Base-by-base conservation (phyloP, 257 asterid species). In the Euphrasia confusa region DNA sequence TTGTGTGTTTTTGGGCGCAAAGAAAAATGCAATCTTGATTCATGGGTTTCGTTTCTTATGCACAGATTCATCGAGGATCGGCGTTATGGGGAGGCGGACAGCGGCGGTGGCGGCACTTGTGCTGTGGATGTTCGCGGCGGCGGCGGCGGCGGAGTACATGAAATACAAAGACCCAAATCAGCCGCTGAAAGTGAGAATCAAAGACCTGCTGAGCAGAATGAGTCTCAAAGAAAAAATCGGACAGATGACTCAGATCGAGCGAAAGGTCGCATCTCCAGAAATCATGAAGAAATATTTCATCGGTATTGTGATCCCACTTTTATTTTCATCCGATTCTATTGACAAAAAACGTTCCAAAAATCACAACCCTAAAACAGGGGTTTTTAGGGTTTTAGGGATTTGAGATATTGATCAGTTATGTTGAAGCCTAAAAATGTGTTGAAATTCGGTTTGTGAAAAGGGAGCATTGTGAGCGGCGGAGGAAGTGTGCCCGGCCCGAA, bases 381-480 rank as follows among this genome's bases (percentile, higher is more conserved):
- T 2, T 3, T 28, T 28, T 28, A 4, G 1, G 32, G 11, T 50
- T n/a, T n/a, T n/a, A n/a, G n/a, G n/a, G n/a, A n/a, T n/a, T n/a
- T n/a, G n/a, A n/a, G n/a, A n/a, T n/a, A n/a, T n/a, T n/a, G n/a
- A n/a, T n/a, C n/a, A n/a, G n/a, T n/a, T n/a, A n/a, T n/a, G n/a
- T n/a, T n/a, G n/a, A n/a, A n/a, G n/a, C n/a, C n/a, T n/a, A n/a
- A n/a, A n/a, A n/a, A n/a, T n/a, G n/a, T n/a, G n/a, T 63, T 63
- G 55, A 14, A 15, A 56, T 39, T 7, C 47, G 33, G 21, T 0
- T 13, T 27, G 50, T 54, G 15, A 6, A 58, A 68, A 79, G 88
- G 88, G 54, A 79, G 88, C 58, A 14, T 82, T 12, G 72, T 82
- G 71, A 82, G 85, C 68, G 85, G 77, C n/a, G 88, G 85, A 64